Base-by-base conservation (phyloP, 164 flowering plant species). In the Nelumbo lutea region DNA sequence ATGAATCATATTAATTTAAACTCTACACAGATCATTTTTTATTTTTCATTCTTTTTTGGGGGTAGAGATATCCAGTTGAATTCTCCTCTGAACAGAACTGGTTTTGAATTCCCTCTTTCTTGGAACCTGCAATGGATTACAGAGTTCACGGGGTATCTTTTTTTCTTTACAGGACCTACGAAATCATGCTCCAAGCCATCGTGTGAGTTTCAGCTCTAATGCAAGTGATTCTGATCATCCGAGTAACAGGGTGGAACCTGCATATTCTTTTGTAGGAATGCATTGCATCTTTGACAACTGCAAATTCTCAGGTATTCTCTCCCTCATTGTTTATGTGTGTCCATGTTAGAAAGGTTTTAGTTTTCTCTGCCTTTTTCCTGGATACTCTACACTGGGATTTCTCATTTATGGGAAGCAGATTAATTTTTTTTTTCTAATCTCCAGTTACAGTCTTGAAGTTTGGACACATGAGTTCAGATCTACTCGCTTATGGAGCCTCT, bases 201-300 rank as follows among this genome's bases (percentile, higher is more conserved):
- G 88, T 66, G 70, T 85, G 53, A 94, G 98, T 87, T 85, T 84
- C 68, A 81, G 93, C 77, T 92, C 99, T 58, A 87, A 65, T 77
- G 65, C 75, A 52, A 87, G 97, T 87, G 99, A 96, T 65, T 65
- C 59, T 78, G 93, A 86, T 72, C 87, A 59, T 40, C 85, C 77
- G 50, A 81, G 80, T 72, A 88, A 72, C 58, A 87, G 78, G 73
- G 81, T 69, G 62, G 96, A 96, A 79, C 95, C 88, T 79, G 97
- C 96, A 47, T 96, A 93, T 82, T 90, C 99, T 61, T 96, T 96
- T 83, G 92, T 96, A 10, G 99, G 99, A 74, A 93, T 96, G 99
- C 95, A 96, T 76, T 93, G 98, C 77, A 90, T 96, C 77, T 96
- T 96, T 82, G 99, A 96, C 75, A 90, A 85, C 67, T 89, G 90